These are phyloP conservation scores for Nemania sp. DNA, from an alignment of 2,329 filamentous ascomycete species.

Conservation along the genomic window DNA sequence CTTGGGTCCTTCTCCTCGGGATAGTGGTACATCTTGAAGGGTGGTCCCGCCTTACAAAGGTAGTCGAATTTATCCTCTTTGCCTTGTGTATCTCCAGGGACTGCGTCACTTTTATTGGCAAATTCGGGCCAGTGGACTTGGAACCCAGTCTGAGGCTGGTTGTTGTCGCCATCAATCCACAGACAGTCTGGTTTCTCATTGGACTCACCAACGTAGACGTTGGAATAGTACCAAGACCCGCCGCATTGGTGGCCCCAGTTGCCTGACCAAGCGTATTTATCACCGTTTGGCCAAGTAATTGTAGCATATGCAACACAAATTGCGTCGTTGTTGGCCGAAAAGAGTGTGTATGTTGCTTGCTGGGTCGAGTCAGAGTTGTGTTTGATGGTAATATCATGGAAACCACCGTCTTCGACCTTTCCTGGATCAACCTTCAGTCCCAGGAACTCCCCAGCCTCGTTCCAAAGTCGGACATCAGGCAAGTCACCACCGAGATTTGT, in stretches of 20 bases:
- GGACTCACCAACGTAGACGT: conserved; percentile 22
- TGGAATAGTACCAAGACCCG: conserved; percentile 33
- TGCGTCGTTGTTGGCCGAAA: conserved; percentile 34
- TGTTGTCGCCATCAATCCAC: conserved; percentile 34
- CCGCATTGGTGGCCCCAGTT: conserved; percentile 35
- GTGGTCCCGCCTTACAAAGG: conserved; percentile 26
- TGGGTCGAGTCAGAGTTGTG: conserved; percentile 23
- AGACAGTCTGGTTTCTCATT: conserved; percentile 28
- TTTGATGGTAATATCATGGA: conserved; percentile 24
- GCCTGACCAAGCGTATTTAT: conserved; percentile 31
- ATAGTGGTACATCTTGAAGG: conserved; percentile 27
- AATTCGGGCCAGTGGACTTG: conserved; percentile 40
- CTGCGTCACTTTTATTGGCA: conserved; percentile 1
- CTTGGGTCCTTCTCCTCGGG: conserved; percentile 24
- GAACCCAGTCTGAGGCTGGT: conserved; percentile 36
- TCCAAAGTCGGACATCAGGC: conserved; percentile 35
- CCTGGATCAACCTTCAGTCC: conserved; percentile 30
- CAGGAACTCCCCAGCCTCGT: conserved; percentile 33
- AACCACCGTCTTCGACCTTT: conserved; percentile 26
- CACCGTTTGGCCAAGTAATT: conserved; percentile 26
- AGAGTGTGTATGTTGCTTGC: conserved; percentile 34
- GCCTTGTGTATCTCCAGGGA: conserved; percentile 5
- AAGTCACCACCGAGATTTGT: conserved; percentile 34
- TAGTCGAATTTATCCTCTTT: conserved; percentile 25
- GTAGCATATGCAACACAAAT: conserved; percentile 32